Base-by-base conservation (phyloP, 2,329 filamentous ascomycete genomes). In the Pseudomassariella vexata region DNA sequence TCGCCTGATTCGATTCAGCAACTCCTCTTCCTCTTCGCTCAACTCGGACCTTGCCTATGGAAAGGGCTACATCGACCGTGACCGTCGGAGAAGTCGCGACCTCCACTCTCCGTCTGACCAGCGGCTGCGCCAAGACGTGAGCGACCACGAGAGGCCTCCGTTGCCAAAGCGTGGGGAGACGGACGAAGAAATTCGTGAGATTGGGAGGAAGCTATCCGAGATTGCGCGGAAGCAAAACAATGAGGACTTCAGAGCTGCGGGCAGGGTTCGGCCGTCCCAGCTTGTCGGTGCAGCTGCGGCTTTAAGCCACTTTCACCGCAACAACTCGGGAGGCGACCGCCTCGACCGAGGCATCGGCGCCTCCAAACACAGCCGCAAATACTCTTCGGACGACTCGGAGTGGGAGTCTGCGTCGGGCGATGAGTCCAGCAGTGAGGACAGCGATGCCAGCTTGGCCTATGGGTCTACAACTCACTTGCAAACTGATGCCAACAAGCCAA, bases 11-110 rank as follows among this genome's bases (percentile, higher is more conserved):
- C 70, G 67, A 35, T 70, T 77, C 45, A 65, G 62, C 34, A 82
- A 79, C 46, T 79, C 73, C 2, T 84, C 79, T 2, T 80, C 76
- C 3, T 82, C 78, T 1, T 82, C 78, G 1, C 65, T 82, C 34
- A 77, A 82, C 53, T 75, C 72, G 14, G 81, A 85, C 49, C 59
- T 85, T 38, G 79, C 79, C 8, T 85, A 83, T 49, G 79, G 80
- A 8, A 67, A 61, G 34, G 79, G 76, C 11, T 80, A 70, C 41
- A 61, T 74, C 28, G 66, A 66, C 39, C 56, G 59, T 24, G 39
- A 44, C 18, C 45, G 50, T 15, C 43, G 47, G 18, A 50, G 50
- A 39, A 60, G 53, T 35, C 57, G 56, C 24, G 46, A 52, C 23
- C 44, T 48, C 20, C 56, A 50, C 17, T 51, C 55, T 9, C 41